Evolutionary conservation across 352 stramenopile species (phyloP).

Genomic region (Pythium insidiosum): DNA sequence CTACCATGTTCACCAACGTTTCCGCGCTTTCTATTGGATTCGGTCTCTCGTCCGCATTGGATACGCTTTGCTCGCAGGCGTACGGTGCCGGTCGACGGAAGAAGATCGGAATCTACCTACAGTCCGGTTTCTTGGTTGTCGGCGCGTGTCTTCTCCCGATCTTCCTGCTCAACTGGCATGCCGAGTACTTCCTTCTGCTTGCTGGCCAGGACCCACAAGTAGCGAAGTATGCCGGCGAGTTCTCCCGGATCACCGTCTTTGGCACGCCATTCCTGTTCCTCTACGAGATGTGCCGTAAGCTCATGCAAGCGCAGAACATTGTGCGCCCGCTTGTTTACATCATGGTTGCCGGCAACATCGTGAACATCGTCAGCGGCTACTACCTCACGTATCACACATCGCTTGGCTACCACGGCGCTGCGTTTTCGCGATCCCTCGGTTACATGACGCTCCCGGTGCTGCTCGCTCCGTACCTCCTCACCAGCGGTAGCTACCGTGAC

Average conservation of each 20-base stretch:
- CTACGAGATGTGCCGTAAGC: slow-evolving; percentile 71
- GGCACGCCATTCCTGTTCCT: slow-evolving; percentile 69
- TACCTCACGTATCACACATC: slow-evolving; percentile 60
- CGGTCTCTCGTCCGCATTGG: slow-evolving; percentile 59
- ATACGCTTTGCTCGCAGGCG: slow-evolving; percentile 75
- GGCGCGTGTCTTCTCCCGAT: slow-evolving; percentile 34
- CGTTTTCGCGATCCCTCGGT: slow-evolving; percentile 48
- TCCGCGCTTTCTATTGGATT: slow-evolving; percentile 66
- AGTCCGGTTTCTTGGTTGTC: slow-evolving; percentile 52
- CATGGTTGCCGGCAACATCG: slow-evolving; percentile 39
- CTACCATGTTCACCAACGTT: slow-evolving; percentile 72
- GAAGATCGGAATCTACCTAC: slow-evolving; percentile 74
- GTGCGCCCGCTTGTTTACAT: slow-evolving; percentile 50
- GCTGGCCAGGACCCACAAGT: slow-evolving; percentile 54
- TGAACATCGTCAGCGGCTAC: slow-evolving; percentile 65
- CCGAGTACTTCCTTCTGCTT: slow-evolving; percentile 35
- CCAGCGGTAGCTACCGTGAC: slow-evolving; percentile 18
- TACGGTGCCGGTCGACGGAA: slow-evolving; percentile 45
- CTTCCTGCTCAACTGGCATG: slow-evolving; percentile 55
- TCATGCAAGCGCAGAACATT: slow-evolving; percentile 70
- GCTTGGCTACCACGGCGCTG: slow-evolving; percentile 66
- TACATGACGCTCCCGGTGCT: slow-evolving; percentile 43
- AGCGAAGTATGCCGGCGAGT: slow-evolving; percentile 38
- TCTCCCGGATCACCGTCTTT: slow-evolving; percentile 48
- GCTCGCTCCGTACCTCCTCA: slow-evolving; percentile 45